phyloP scores from a whole-genome alignment of 2,329 filamentous ascomycete genomes.

The Septoria petroselini region DNA sequence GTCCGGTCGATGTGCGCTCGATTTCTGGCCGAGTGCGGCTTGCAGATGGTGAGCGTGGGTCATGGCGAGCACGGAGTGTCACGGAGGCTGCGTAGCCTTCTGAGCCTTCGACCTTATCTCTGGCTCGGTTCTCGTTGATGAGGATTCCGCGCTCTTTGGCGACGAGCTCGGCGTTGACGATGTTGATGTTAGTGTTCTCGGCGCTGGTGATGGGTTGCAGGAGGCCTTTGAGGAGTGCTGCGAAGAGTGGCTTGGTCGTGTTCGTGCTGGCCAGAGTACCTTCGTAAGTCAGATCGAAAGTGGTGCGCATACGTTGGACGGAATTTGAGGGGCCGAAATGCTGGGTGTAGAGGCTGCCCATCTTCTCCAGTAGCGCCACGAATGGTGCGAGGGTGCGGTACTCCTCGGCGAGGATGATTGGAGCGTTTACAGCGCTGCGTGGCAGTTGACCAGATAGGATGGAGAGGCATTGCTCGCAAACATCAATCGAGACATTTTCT shows the following conservation, averaged over 20 bases:
- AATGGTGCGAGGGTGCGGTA: slow-evolving; percentile 75
- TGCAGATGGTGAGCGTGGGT: slow-evolving; percentile 35
- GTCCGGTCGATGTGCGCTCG: slow-evolving; percentile 15
- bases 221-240: slow-evolving; percentile 74
- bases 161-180: slow-evolving; percentile 74
- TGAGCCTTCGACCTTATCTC: slow-evolving; percentile 55
- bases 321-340: slow-evolving; percentile 55
- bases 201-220: slow-evolving; percentile 65
- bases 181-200: slow-evolving; percentile 69
- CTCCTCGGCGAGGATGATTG: slow-evolving; percentile 76
- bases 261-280: slow-evolving; percentile 68
- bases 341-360: slow-evolving; percentile 76
- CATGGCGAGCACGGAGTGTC: slow-evolving; percentile 57
- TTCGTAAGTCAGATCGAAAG: slow-evolving; percentile 74
- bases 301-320: slow-evolving; percentile 54
- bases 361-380: slow-evolving; percentile 71
- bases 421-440: slow-evolving; percentile 71
- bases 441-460: slow-evolving; percentile 71
- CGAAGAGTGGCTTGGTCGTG: slow-evolving; percentile 75
- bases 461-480: slow-evolving; percentile 73
- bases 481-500: slow-evolving; percentile 78
- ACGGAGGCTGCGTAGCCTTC: slow-evolving; percentile 68
- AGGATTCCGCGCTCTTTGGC: slow-evolving; percentile 74
- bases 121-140: slow-evolving; percentile 68
- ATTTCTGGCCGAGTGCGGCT: slow-evolving; percentile 18